phyloP scores from a whole-genome alignment of 345 rosid genomes.

The Brassica juncea region DNA sequence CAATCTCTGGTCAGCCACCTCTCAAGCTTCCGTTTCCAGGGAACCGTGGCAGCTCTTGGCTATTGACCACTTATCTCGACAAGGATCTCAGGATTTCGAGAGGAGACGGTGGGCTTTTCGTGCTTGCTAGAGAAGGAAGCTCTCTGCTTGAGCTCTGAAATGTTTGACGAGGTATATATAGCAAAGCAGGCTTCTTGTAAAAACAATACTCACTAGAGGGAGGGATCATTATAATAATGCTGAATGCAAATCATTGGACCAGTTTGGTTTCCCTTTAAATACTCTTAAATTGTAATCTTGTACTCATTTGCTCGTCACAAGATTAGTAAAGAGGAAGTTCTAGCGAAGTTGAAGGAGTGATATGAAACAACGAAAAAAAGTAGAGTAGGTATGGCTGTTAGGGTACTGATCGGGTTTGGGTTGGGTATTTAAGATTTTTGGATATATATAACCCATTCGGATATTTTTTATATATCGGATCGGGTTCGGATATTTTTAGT shows the following conservation, averaged over 20 bases:
- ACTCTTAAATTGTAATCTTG: not conserved
- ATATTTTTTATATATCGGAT: too few relatives aligned
- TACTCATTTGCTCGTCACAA: not conserved
- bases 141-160: constrained; percentile 61
- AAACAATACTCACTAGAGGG: constrained; percentile 7
- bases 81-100: constrained; percentile 84
- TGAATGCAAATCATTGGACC: constrained; percentile 20
- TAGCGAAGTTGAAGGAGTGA: not conserved
- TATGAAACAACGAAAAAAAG: too few relatives aligned
- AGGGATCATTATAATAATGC: constrained; percentile 9
- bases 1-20: constrained; percentile 80
- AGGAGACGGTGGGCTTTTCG: constrained; percentile 95
- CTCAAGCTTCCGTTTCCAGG: constrained; percentile 87
- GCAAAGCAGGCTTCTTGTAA: constrained; percentile 27
- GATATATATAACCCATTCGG: too few relatives aligned
- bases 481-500: too few relatives aligned
- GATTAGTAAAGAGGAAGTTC: not conserved
- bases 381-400: too few relatives aligned
- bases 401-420: too few relatives aligned
- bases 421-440: too few relatives aligned
- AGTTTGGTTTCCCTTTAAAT: not conserved
- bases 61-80: constrained; percentile 84
- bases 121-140: constrained; percentile 86
- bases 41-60: constrained; percentile 70
- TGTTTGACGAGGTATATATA: constrained; percentile 37